Conservation (phyloP, 148 eudicot genomes). For the Arctostaphylos glauca region DNA sequence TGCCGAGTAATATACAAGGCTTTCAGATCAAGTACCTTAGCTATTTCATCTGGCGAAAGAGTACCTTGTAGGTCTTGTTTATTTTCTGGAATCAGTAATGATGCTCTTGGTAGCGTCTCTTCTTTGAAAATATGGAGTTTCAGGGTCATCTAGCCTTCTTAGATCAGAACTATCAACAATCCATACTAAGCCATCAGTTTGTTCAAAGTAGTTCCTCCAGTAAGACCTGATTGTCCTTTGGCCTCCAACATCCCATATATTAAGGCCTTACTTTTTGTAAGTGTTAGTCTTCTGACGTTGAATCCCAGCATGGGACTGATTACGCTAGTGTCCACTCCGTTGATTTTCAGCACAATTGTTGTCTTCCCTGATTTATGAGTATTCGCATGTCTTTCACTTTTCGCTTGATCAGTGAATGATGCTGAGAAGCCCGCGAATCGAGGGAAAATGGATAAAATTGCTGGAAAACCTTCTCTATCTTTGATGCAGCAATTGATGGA, state of each 20-base stretch:
- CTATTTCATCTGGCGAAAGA: slow-evolving; percentile 76
- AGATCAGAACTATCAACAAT: slow-evolving; percentile 96
- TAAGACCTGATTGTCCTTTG: slow-evolving; percentile 89
- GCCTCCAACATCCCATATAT: slow-evolving; percentile 98
- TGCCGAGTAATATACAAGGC: slow-evolving; percentile 84
- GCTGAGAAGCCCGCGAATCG: slow-evolving; percentile 52
- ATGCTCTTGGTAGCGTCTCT: slow-evolving; percentile 90
- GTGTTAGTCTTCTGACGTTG: slow-evolving; percentile 80
- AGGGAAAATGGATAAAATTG: neutral
- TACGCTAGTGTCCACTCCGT: slow-evolving; percentile 82
- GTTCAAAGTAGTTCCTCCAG: slow-evolving; percentile 98
- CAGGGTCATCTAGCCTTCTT: slow-evolving; percentile 75
- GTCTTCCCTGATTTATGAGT: slow-evolving; percentile 86
- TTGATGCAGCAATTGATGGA: neutral
- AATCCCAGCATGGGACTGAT: slow-evolving; percentile 86
- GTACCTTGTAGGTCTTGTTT: slow-evolving; percentile 95
- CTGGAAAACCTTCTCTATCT: neutral
- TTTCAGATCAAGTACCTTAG: slow-evolving; percentile 80
- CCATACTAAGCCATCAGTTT: slow-evolving; percentile 96
- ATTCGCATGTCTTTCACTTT: slow-evolving; percentile 96
- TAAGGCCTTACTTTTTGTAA: slow-evolving; percentile 76
- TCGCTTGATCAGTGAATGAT: slow-evolving; percentile 80
- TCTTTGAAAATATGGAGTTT: slow-evolving; percentile 87
- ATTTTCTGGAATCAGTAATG: slow-evolving; percentile 77
- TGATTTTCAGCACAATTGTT: slow-evolving; percentile 77